Evolutionary conservation across 306 rosid genomes (phyloP).

Genomic region (Myrica gale): DNA sequence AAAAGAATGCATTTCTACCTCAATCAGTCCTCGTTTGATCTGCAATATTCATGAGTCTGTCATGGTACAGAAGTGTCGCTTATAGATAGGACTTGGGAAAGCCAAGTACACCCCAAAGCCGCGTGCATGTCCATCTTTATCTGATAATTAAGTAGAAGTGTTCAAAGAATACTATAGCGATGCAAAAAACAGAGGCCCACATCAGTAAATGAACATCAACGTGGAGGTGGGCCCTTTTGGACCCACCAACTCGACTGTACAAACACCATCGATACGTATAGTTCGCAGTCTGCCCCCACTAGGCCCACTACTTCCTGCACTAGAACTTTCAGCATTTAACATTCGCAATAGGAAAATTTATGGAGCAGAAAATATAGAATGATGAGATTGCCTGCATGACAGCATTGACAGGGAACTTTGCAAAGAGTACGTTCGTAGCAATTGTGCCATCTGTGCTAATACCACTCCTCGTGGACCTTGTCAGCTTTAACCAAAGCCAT

Average conservation of each 20-base stretch:
- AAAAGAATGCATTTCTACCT: too few relatives aligned
- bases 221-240: background rate
- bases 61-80: too few relatives aligned
- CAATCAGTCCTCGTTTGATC: too few relatives aligned
- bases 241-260: too few relatives aligned
- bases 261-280: background rate
- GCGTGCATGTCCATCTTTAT: background rate
- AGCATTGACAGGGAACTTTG: conserved; percentile 15
- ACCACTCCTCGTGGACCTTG: too few relatives aligned
- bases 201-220: background rate
- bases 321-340: background rate
- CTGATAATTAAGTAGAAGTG: background rate
- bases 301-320: background rate
- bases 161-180: background rate
- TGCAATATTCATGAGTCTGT: too few relatives aligned
- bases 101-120: background rate
- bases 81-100: too few relatives aligned
- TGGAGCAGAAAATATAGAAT: background rate
- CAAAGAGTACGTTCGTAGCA: too few relatives aligned
- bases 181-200: background rate
- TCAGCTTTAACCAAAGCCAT: background rate
- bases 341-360: background rate
- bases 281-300: background rate
- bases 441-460: background rate
- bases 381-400: conserved; percentile 3